Evolutionary conservation across 2,329 filamentous ascomycete genomes (phyloP), one percentile per base, ranked within the genome.

Genomic region (Teratosphaeriaceae sp.): DNA sequence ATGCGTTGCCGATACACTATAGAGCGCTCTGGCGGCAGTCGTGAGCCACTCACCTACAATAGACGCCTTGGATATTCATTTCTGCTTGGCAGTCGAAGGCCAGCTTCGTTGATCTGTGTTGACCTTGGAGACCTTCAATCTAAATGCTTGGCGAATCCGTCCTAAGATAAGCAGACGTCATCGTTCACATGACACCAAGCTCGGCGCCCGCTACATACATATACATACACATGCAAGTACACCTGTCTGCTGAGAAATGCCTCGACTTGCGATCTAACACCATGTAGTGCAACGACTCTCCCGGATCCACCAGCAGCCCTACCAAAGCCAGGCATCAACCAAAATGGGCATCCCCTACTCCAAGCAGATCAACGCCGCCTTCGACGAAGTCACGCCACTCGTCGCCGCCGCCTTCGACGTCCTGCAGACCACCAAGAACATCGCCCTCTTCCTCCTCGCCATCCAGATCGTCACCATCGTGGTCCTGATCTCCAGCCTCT

Each of bases 281-380:
- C 24, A 27, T 27, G 24, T 13, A 8, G 24, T 27, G 24, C 24
- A 27, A 27, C 24, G n/a, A n/a, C n/a, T n/a, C n/a, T n/a, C n/a
- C n/a, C n/a, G n/a, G n/a, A n/a, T n/a, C n/a, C n/a, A n/a, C n/a
- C 27, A 30, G 15, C 34, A 37, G 7, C 3, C 21, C 3, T 82
- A 21, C n/a, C 22, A 13, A 35, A 9, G 13, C 15, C 15, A 16
- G n/a, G n/a, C 31, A 16, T 4, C 19, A 19, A 30, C 19, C 51
- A 59, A 44, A 33, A 75, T 75, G 72, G 72, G 72, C 11, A 68
- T 75, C 40, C 73, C 72, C 1, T 75, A 74, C 59, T 73, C 69
- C 12, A 68, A 66, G 51, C 65, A 74, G 48, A 75, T 75, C 50
- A 68, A 73, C 52, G 60, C 67, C 2, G 72, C 72, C 27, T 74